Conservation (phyloP, 2,329 filamentous ascomycete genomes). For the Gnomoniopsis sp. region DNA sequence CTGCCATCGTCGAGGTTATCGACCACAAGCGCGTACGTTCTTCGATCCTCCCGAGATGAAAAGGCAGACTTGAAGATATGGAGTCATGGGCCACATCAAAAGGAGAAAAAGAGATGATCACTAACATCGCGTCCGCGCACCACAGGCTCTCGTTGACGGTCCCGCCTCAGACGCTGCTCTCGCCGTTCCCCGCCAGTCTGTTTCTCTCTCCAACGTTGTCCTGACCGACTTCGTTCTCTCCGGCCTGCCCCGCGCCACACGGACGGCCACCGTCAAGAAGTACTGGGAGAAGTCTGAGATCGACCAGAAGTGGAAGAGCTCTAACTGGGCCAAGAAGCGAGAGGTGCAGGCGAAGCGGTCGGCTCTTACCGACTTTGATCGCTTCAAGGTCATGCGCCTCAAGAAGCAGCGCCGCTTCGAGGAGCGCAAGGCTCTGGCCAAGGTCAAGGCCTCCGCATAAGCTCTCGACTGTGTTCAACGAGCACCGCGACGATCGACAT, state of each 20-base stretch:
- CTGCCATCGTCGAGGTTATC: conserved; percentile 97
- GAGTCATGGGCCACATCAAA: not conserved
- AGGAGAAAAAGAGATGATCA: conserved; percentile 21
- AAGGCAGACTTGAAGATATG: conserved; percentile 8
- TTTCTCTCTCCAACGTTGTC: conserved; percentile 77
- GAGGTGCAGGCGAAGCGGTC: conserved; percentile 81
- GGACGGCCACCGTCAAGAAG: conserved; percentile 78
- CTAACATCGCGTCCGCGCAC: conserved; percentile 23
- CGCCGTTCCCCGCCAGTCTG: conserved; percentile 81
- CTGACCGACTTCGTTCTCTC: conserved; percentile 87
- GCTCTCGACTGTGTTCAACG: conserved; percentile 23
- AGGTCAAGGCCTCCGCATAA: conserved; percentile 82
- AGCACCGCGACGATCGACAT: conserved; percentile 25
- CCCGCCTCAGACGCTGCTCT: conserved; percentile 77
- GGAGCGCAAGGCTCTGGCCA: conserved; percentile 93
- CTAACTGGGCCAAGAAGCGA: conserved; percentile 92
- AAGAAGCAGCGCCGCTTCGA: conserved; percentile 99
- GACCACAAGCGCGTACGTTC: conserved; percentile 99
- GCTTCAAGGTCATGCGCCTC: conserved; percentile 99
- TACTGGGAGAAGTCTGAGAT: conserved; percentile 89
- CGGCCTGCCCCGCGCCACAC: conserved; percentile 80
- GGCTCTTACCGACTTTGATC: conserved; percentile 95
- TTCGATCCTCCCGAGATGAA: conserved; percentile 3
- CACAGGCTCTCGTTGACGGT: conserved; percentile 91
- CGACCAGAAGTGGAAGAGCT: conserved; percentile 89